phyloP scores from a whole-genome alignment of 306 rosid genomes.

The Cucumis cinereus region DNA sequence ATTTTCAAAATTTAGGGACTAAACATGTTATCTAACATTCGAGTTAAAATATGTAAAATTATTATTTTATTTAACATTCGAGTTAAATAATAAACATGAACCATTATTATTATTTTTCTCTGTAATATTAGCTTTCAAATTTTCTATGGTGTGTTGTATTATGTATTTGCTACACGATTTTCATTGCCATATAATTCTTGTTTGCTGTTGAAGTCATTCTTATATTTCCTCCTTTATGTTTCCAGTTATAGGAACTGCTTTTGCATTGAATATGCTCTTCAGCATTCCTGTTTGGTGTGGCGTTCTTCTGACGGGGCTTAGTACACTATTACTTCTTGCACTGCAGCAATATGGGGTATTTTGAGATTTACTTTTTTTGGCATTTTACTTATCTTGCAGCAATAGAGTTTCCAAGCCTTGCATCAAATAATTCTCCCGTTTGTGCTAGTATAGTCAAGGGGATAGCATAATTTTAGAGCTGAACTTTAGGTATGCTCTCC shows the following conservation, averaged over 20 bases:
- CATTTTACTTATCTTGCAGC: background rate
- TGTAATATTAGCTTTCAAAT: background rate
- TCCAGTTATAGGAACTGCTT: conserved; percentile 54
- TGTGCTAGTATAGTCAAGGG: background rate
- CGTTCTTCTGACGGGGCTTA: conserved; percentile 44
- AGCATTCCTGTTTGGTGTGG: conserved; percentile 44
- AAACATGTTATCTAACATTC: too few species aligned
- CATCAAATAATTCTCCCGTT: background rate
- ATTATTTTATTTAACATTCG: background rate
- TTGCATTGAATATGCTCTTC: conserved; percentile 59
- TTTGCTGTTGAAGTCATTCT: background rate
- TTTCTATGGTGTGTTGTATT: background rate
- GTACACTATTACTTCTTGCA: conserved; percentile 38
- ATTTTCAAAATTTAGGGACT: too few species aligned
- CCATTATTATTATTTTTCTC: background rate
- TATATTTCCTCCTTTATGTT: conserved; percentile 6
- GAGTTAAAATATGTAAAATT: background rate
- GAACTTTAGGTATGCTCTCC: background rate
- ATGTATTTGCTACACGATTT: background rate
- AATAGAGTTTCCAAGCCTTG: background rate
- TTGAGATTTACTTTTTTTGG: background rate
- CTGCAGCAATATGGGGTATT: conserved; percentile 96
- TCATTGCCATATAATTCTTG: background rate
- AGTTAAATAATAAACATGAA: background rate
- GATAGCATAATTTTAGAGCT: background rate